These are phyloP conservation scores for Exophiala aquamarina DNA, from an alignment of 2,329 filamentous ascomycete genomes.

Conservation along the genomic window DNA sequence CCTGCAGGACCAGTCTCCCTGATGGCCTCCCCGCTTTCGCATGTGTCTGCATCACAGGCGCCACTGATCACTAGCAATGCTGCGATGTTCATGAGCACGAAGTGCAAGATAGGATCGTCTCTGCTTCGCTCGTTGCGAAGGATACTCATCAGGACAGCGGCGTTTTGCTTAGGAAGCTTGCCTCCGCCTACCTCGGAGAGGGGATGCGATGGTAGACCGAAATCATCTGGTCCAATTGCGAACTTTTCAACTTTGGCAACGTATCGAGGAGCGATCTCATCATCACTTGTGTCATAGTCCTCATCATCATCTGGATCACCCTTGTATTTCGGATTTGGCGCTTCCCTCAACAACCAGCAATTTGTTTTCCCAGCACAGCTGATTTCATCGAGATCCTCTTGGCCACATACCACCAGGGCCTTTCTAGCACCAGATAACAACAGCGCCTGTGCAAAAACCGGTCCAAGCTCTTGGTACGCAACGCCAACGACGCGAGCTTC, in stretches of 20 bases:
- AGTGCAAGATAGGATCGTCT: conserved; percentile 84
- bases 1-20: conserved; percentile 81
- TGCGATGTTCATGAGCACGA: conserved; percentile 91
- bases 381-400: conserved; percentile 93
- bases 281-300: conserved; percentile 45
- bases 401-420: conserved; percentile 86
- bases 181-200: conserved; percentile 78
- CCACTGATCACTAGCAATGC: conserved; percentile 83
- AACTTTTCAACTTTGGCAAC: conserved; percentile 70
- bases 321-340: conserved; percentile 46
- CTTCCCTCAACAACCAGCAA: conserved; percentile 76
- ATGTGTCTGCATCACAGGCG: conserved; percentile 79
- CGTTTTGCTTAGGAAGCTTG: conserved; percentile 84
- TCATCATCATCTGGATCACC: conserved; percentile 29
- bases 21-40: conserved; percentile 79
- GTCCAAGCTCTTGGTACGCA: conserved; percentile 80
- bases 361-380: conserved; percentile 85
- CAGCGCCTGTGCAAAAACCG: conserved; percentile 84
- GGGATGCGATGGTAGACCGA: conserved; percentile 75
- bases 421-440: conserved; percentile 74
- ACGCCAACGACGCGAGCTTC: conserved; percentile 95
- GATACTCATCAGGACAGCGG: conserved; percentile 75
- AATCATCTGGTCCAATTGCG: conserved; percentile 76
- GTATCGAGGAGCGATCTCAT: conserved; percentile 41
- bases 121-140: conserved; percentile 69